Base-by-base conservation (phyloP, 2,329 filamentous ascomycete genomes). In the Cyclaneusma minus region DNA sequence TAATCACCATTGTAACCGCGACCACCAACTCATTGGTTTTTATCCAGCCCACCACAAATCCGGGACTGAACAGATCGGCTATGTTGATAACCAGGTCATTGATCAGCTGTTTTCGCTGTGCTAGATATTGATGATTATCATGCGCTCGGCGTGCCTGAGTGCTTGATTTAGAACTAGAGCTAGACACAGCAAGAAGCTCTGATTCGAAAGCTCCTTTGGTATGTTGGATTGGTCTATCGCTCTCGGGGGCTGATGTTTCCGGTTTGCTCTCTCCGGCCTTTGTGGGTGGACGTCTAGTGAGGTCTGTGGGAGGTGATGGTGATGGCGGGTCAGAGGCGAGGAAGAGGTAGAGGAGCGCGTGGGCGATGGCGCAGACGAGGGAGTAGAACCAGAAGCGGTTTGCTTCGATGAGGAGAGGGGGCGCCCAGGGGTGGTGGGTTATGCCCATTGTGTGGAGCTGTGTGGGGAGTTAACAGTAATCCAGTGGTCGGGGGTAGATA, bases 331-430 rank as follows among this genome's bases (percentile, higher is more conserved):
- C n/a, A n/a, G n/a, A n/a, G n/a, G n/a, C 35, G 24, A 44, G 47
- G n/a, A 51, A 30, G 20, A 67, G 42, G 33, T 55, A 48, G 32
- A 66, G 36, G 16, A 56, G 16, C 2, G 55, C 51, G 13, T 55
- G 40, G 3, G 62, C 21, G 0, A 67, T 49, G 1, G 62, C 66
- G 31, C 64, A 61, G 7, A 51, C 51, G 13, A 82, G 51, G 0
- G 63, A 62, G 20, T 71, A 65, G 35, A 81, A 64, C 78, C 78
- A 84, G 48, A 77, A 72, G 27, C 68, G 62, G 49, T 78, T 68
- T 1, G 65, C 67, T 49, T 82, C 71, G 13, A 62, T 33, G 23
- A 67, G 56, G 4, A 77, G 39, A 14, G 35, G 38, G n/a, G 39
- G 38, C 10, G 60, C 60, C 46, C 54, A 61, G 1, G 44, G 24